Base-by-base conservation (phyloP, 2,329 filamentous ascomycete genomes). In the Chrysosporium keratinophilum region DNA sequence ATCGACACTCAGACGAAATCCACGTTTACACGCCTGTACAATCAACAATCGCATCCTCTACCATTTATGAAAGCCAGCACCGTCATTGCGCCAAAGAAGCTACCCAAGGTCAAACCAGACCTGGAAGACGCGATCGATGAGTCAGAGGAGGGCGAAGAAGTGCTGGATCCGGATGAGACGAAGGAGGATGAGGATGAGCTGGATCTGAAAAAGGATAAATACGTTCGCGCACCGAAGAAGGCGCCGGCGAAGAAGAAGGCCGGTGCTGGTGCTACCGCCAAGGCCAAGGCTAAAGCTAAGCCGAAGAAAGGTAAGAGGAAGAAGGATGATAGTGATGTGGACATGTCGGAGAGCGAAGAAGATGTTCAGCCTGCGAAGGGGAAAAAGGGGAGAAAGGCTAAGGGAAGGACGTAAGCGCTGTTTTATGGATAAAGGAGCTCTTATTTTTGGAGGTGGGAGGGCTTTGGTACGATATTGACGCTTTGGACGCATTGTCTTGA, bases 111-210 rank as follows among this genome's bases (percentile, higher is more conserved):
- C 46, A 86, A 85, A 57, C 94, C 93, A 0, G 93, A 98, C 71
- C 78, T 98, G 33, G 93, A 98, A 71, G 93, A 98, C 70, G 93
- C 90, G 1, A 85, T 98, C 52, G 90, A 97, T 47, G 91, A 95
- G 61, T 89, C 88, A 4, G 91, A 95, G 44, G 81, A 81, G 42
- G 86, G 83, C 17, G 83, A 77, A n/a, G 82, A 83, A 34, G 72
- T 75, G 28, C 71, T 81, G 1, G 72, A 71, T 14, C 72, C 75
- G 45, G 75, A 73, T 12, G 69, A 72, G n/a, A 68, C 74, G 2
- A 78, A 72, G 80, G 82, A 41, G 1, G 84, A 84, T 0, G 85
- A 87, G 3, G 84, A 88, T 11, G 86, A 89, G 51, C 73, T 83
- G n/a, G 88, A 95, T 66, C 69, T 97, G 50, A 88, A 85, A 64